Evolutionary conservation across 805 yeast species (phyloP), one percentile per base, ranked within the genome.

Genomic region (Saturnispora serradocipensis): DNA sequence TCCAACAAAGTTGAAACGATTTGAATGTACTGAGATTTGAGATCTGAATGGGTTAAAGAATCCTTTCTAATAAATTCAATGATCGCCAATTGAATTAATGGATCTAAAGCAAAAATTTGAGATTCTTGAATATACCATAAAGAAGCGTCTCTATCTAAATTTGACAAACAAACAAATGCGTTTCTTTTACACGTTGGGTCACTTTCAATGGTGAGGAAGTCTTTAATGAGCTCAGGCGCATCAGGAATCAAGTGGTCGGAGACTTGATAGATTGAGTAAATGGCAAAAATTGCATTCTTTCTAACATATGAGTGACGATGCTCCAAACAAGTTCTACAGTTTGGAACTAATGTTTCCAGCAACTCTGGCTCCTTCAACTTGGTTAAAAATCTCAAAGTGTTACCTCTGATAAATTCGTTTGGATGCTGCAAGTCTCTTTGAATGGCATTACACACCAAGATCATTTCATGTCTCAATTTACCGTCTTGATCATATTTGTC

Each of bases 271-370:
- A 93, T 87, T 24, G 95, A 82, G 61, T 77, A 80, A 53, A 93
- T 80, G 42, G 98, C 96, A 69, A 91, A 84, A 22, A 88, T 90
- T 6, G 99, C 99, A 66, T 93, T 91, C 68, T 93, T 93, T 66
- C 99, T 84, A 56, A 93, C 99, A 64, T 95, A 93, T 9, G 98
- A 96, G 69, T 93, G 98, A 59, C 99, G 85, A 70, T 93, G 97
- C 59, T 88, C 96, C 60, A 95, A 74, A 72, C 97, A 89, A 53
- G 81, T 81, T 62, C 97, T 81, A 44, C 89, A 90, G 42, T 93
- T 83, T 30, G 98, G 97, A 42, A 93, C 93, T 69, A 93, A 77
- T 49, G 97, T 96, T 70, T 95, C 99, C 65, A 93, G 77, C 57
- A 93, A 77, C 67, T 93, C 99, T 2, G 95, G 85, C 71, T 93